Evolutionary conservation across 140 eudicot genomes (phyloP).

Genomic region (Flaveria floridana): DNA sequence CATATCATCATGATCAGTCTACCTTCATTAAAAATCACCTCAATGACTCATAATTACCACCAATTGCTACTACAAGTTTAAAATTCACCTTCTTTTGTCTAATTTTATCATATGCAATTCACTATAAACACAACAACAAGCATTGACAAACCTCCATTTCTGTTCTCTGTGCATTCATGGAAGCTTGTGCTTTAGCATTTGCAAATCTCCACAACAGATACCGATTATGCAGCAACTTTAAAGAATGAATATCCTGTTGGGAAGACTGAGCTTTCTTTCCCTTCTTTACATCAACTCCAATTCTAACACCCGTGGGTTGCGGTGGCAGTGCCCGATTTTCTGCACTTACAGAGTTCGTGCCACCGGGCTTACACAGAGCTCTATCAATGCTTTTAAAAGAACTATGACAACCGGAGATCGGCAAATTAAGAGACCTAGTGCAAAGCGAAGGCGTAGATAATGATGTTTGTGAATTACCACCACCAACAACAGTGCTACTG

Average conservation of each 20-base stretch:
- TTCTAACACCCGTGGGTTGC: slow-evolving; percentile 44
- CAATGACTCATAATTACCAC: neutral
- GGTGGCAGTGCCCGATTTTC: slow-evolving; percentile 54
- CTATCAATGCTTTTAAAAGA: slow-evolving; percentile 19
- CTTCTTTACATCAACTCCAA: slow-evolving; percentile 48
- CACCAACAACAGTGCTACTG: slow-evolving; percentile 11
- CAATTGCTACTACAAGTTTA: neutral
- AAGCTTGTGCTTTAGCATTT: slow-evolving; percentile 75
- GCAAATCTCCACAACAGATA: slow-evolving; percentile 70
- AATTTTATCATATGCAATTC: neutral
- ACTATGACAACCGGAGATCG: slow-evolving; percentile 20
- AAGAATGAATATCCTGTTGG: slow-evolving; percentile 56
- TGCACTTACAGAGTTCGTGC: neutral
- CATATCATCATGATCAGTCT: too few species aligned
- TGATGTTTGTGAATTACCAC: slow-evolving; percentile 17
- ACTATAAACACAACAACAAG: neutral
- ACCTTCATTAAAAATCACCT: neutral
- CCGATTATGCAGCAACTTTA: slow-evolving; percentile 68
- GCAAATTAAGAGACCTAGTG: slow-evolving; percentile 62
- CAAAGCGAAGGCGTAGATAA: slow-evolving; percentile 44
- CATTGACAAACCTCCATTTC: slow-evolving; percentile 66
- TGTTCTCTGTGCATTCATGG: slow-evolving; percentile 49
- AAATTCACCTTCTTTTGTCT: neutral
- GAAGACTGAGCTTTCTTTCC: slow-evolving; percentile 47
- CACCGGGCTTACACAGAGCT: neutral